Conservation (phyloP, 306 rosid genomes). For the Notholithocarpus densiflorus region DNA sequence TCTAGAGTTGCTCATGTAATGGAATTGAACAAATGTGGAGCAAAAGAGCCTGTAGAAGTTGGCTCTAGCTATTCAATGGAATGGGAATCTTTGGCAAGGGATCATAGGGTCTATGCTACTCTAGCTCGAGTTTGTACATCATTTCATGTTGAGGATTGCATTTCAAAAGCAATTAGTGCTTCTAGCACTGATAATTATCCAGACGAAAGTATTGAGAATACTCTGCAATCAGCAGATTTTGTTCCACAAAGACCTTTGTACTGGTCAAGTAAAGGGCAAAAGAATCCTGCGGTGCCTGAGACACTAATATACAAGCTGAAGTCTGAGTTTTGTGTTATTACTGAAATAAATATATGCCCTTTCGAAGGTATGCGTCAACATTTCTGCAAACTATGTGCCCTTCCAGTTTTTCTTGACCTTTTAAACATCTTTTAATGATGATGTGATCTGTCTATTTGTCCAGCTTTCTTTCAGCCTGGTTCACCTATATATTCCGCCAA, state of each 20-base stretch:
- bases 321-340: slow-evolving; percentile 61
- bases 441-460: slow-evolving; percentile 12
- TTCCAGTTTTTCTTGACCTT: slow-evolving; percentile 3
- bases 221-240: slow-evolving; percentile 45
- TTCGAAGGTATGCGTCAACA: slow-evolving; percentile 54
- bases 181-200: slow-evolving; percentile 94
- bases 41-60: slow-evolving; percentile 41
- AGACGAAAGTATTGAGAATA: slow-evolving; percentile 67
- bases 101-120: slow-evolving; percentile 60
- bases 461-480: slow-evolving; percentile 72
- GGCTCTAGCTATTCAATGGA: slow-evolving; percentile 64
- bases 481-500: slow-evolving; percentile 76
- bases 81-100: slow-evolving; percentile 48
- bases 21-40: slow-evolving; percentile 44
- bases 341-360: slow-evolving; percentile 68
- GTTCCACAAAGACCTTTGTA: slow-evolving; percentile 39
- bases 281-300: slow-evolving; percentile 69
- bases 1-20: slow-evolving; percentile 46
- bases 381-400: slow-evolving; percentile 15
- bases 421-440: slow-evolving; percentile 15
- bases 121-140: slow-evolving; percentile 39
- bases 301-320: slow-evolving; percentile 62
- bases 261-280: slow-evolving; percentile 92
- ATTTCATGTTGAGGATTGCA: slow-evolving; percentile 40
- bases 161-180: slow-evolving; percentile 53